phyloP scores from a whole-genome alignment of 345 rosid species.

The Physaria fendleri region DNA sequence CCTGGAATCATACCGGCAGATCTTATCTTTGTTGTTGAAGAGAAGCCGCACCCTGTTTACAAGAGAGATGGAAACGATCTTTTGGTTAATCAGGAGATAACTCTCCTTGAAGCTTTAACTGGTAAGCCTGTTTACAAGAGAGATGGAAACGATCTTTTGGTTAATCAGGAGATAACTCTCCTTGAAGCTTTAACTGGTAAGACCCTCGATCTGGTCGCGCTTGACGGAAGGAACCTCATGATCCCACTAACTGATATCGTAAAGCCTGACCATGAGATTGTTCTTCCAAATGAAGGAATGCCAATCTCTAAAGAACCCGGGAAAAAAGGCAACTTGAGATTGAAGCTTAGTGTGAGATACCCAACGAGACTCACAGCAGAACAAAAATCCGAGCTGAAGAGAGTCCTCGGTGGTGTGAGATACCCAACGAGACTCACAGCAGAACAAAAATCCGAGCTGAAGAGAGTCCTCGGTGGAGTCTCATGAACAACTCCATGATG shows the following conservation, averaged over 20 bases:
- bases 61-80: conserved; percentile 86
- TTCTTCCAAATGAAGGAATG: conserved; percentile 90
- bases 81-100: conserved; percentile 57
- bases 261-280: conserved; percentile 72
- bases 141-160: conserved; percentile 75
- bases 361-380: conserved; percentile 70
- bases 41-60: conserved; percentile 76
- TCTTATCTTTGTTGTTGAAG: conserved; percentile 67
- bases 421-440: conserved; percentile 72
- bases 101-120: conserved; percentile 83
- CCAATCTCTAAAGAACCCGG: conserved; percentile 82
- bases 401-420: conserved; percentile 61
- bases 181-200: conserved; percentile 89
- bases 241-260: conserved; percentile 62
- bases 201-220: conserved; percentile 51
- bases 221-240: conserved; percentile 70
- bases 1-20: conserved; percentile 76
- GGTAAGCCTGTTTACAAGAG: conserved; percentile 85
- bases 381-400: conserved; percentile 76
- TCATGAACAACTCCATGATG: conserved; percentile 22
- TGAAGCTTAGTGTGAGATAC: conserved; percentile 75
- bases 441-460: conserved; percentile 77
- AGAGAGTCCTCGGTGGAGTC: conserved; percentile 66
- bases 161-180: conserved; percentile 62
- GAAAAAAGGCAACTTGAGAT: conserved; percentile 69